Base-by-base conservation (phyloP, 139 green algal species). In the Eudorina sp. region DNA sequence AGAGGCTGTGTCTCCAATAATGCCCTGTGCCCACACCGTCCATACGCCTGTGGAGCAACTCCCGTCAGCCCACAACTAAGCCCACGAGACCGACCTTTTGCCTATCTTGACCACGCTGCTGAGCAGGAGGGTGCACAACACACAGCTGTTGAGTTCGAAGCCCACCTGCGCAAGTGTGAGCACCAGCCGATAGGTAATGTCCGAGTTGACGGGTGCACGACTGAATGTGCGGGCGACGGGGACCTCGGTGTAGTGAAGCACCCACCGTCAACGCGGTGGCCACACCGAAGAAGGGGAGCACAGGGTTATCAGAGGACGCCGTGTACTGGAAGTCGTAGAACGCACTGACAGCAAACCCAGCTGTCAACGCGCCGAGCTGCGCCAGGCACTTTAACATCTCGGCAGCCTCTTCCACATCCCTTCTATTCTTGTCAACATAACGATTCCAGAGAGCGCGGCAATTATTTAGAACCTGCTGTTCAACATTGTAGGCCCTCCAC, bases 81-180 rank as follows among this genome's bases (percentile, higher is more conserved):
- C n/a, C n/a, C n/a, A n/a, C n/a, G n/a, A n/a, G n/a, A n/a, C n/a
- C n/a, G 21, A 87, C 81, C 81, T 78, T 36, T 87, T 87, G 13
- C 45, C 81, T 18, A 78, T 73, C 43, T 77, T 87, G 62, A 87
- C 81, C 45, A 66, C 62, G 64, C 81, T 87, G 64, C 64, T 79
- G 31, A 87, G 81, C 81, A 87, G 55, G 7, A 87, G 81, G 16
- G 81, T 87, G 64, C 81, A 79, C 60, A 87, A 64, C 43, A 87
- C 81, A 19, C 81, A 87, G 64, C 64, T 68, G 81, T 87, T 87
- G 46, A 87, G 81, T 45, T 87, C 81, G 16, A 87, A 78, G 62
- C 81, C 81, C 7, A 87, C 62, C 81, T 87, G 81, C 18, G 34
- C n/a, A 41, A 45, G n/a, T n/a, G n/a, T n/a, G n/a, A n/a, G n/a